Evolutionary conservation across 768 basidiomycete genomes (phyloP), one percentile per base, ranked within the genome.

Genomic region (Agaricus subrufescens): DNA sequence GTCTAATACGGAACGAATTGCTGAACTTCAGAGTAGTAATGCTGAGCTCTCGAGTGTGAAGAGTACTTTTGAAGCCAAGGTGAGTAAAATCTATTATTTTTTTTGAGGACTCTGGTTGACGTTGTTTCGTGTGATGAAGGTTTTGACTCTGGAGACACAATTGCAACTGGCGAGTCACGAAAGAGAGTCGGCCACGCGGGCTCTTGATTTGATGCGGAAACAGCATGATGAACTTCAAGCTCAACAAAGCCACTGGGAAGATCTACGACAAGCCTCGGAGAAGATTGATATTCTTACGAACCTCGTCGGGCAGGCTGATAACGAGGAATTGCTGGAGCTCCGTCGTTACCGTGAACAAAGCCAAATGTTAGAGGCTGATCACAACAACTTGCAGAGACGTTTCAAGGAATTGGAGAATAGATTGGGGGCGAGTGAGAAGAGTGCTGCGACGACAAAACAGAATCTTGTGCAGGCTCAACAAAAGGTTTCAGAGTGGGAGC

Each of bases 171-270:
- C 76, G 4, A 69, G 68, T n/a, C 81, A 80, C 25, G 91, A 92
- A 62, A 85, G 82, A 64, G 86, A 89, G 8, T 67, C 77, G 12
- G 73, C 81, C 0, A 61, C 72, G 3, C 78, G 83, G 50, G 75
- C 80, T 25, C 71, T 87, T 15, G 68, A 70, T 40, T 60, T 69
- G 15, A 75, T 91, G 37, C 84, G 81, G 63, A 78, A 75, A 64
- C 84, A 88, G 53, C 76, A 84, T 55, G 83, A 89, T 43, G 72
- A 76, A 26, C 71, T 89, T 15, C 46, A 75, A 1, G 71, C 79
- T 26, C 87, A 92, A 60, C 85, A 88, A 63, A 75, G 68, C n/a
- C 83, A 88, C 52, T 91, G 88, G 90, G 87, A 89, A n/a, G 82
- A 85, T 44, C 75, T 92, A 23, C 85, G 77, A 27, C 82, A 79